Evolutionary conservation across 2,329 filamentous ascomycete genomes (phyloP), one percentile per base, ranked within the genome.

Genomic region (Claviceps pusilla): DNA sequence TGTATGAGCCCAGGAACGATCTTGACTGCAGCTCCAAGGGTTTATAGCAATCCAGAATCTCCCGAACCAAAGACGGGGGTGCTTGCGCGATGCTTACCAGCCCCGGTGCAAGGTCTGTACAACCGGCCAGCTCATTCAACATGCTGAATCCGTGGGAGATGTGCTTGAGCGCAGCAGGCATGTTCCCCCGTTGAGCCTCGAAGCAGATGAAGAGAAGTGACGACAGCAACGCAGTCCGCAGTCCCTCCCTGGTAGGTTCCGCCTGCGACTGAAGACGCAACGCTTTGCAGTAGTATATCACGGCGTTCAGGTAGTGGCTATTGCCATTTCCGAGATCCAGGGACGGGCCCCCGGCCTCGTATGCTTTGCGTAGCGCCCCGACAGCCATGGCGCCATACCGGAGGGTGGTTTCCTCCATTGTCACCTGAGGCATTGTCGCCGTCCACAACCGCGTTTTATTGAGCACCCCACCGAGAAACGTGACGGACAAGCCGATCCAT

Each of bases 141-240:
- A 71, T 69, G 35, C 64, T 68, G 50, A 72, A 71, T 42, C 70
- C 70, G 39, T 71, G 67, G 1, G 63, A 68, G 47, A 72, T 61
- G 51, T 72, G 70, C 54, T 71, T 70, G 4, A 72, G 63, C 4
- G 70, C 69, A 2, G 67, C 68, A 1, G 69, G 64, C 53, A 66
- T 63, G 12, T 72, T 71, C 2, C 69, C 70, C 4, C 70, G 61
- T 55, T 70, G 68, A 2, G 69, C 60, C 48, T 72, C 70, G 39
- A 72, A 72, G 54, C 69, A 71, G 43, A 72, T 68, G 45, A 72
- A 72, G 0, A 72, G 56, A 3, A 72, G 60, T 0, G 70, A 72
- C 1, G 70, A 64, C 7, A 72, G 55, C 52, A 72, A 58, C 0
- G 70, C 69, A 1, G 70, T 71, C 11, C 69, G 62, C 5, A 72